phyloP scores from a whole-genome alignment of 257 asterid genomes.

The Nicotiana noctiflora region DNA sequence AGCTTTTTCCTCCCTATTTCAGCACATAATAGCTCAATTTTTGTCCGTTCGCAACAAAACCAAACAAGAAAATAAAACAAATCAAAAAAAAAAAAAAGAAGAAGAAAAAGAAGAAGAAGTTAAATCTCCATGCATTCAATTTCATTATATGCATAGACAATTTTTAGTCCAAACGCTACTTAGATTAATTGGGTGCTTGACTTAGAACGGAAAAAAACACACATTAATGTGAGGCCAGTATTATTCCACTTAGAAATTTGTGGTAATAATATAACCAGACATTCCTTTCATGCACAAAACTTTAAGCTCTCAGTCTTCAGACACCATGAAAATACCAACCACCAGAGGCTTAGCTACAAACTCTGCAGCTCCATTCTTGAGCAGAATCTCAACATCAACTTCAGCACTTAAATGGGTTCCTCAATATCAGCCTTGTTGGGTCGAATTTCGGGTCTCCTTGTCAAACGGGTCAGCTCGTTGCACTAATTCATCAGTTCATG shows the following conservation, averaged over 20 bases:
- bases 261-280: background rate
- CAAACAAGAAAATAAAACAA: no score
- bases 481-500: background rate
- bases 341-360: slow-evolving; percentile 28
- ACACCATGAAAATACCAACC: slow-evolving; percentile 30
- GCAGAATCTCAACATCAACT: slow-evolving; percentile 12
- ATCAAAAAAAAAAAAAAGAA: no score
- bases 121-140: no score
- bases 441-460: slow-evolving; percentile 6
- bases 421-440: slow-evolving; percentile 9
- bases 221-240: background rate
- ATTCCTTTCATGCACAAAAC: background rate
- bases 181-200: no score
- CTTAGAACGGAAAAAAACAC: no score
- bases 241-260: background rate
- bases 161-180: no score
- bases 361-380: slow-evolving; percentile 23
- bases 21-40: no score
- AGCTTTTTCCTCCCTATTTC: no score
- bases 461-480: slow-evolving; percentile 3
- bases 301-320: background rate
- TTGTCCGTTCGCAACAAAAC: no score
- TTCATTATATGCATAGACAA: no score
- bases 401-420: slow-evolving; percentile 31
- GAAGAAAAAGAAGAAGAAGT: no score